Evolutionary conservation across 2,329 filamentous ascomycete genomes (phyloP).

Genomic region (Hypoxylon sp.): DNA sequence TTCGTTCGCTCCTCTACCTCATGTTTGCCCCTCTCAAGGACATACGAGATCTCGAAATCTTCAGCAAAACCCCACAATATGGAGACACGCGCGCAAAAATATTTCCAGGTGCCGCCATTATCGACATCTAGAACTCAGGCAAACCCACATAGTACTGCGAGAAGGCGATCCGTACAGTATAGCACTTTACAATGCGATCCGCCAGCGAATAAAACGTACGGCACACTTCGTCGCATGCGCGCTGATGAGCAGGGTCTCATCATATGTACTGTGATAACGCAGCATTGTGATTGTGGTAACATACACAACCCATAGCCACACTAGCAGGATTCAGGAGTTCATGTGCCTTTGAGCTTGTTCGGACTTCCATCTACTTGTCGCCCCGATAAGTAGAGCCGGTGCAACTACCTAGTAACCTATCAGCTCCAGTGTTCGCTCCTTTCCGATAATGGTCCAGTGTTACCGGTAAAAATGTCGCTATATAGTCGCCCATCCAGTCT

Average conservation of each 20-base stretch:
- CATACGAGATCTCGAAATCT: conserved; percentile 37
- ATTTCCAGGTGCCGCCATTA: conserved; percentile 43
- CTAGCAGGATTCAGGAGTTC: conserved; percentile 6
- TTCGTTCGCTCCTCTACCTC: not conserved
- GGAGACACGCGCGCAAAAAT: conserved; percentile 42
- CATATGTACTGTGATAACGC: conserved; percentile 42
- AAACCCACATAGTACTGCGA: conserved; percentile 8
- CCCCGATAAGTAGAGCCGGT: not conserved
- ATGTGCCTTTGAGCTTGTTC: conserved; percentile 39
- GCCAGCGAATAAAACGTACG: conserved; percentile 21
- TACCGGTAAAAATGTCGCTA: not conserved
- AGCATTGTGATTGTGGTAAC: conserved; percentile 33
- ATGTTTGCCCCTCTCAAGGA: conserved; percentile 19
- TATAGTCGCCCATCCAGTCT: not conserved
- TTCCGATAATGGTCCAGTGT: not conserved
- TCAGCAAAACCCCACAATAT: conserved; percentile 45
- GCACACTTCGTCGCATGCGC: conserved; percentile 30
- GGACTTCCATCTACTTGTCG: conserved; percentile 23
- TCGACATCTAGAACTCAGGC: conserved; percentile 39
- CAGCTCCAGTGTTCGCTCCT: not conserved
- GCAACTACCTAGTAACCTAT: conserved; percentile 2
- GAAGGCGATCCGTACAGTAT: conserved; percentile 33
- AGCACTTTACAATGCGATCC: conserved; percentile 15
- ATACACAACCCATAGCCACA: conserved; percentile 22
- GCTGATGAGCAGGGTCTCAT: conserved; percentile 41